These are phyloP conservation scores for Pestalotiopsis sp. DNA, from an alignment of 2,329 filamentous ascomycete species.

Conservation along the genomic window DNA sequence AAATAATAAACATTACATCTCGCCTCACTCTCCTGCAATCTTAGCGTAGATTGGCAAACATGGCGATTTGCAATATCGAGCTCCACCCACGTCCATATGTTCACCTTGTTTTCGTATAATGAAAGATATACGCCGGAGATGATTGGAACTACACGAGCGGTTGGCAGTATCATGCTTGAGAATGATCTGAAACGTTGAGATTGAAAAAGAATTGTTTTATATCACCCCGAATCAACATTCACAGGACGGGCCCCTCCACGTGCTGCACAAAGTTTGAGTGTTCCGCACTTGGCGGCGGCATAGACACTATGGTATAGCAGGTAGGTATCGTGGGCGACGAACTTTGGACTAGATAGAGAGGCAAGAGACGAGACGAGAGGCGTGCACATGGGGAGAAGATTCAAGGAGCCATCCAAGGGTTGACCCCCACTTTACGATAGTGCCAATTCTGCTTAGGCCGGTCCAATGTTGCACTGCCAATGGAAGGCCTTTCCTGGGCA, in stretches of 20 bases:
- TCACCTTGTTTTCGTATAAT: not conserved
- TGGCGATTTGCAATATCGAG: not conserved
- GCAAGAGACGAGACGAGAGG: not conserved
- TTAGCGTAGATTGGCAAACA: not conserved
- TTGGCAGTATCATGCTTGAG: not conserved
- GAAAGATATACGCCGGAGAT: not conserved
- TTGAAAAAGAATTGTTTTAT: too few species aligned
- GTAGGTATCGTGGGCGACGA: too few species aligned
- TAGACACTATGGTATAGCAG: not conserved
- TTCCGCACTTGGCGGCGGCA: not conserved
- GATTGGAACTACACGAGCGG: not conserved
- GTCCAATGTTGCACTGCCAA: not conserved
- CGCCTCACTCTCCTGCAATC: not conserved
- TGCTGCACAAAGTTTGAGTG: not conserved
- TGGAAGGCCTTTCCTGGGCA: not conserved
- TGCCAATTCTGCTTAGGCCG: not conserved
- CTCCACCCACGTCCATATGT: not conserved
- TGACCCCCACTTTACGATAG: not conserved
- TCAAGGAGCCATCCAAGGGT: not conserved
- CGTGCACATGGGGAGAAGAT: not conserved
- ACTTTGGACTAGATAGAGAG: not conserved
- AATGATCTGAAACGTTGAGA: not conserved
- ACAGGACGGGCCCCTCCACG: too few species aligned
- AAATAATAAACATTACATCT: not conserved
- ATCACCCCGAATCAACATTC: too few species aligned